These are phyloP conservation scores for Verticillium zaregamsianum DNA, from an alignment of 2,329 filamentous ascomycete genomes.

Conservation along the genomic window DNA sequence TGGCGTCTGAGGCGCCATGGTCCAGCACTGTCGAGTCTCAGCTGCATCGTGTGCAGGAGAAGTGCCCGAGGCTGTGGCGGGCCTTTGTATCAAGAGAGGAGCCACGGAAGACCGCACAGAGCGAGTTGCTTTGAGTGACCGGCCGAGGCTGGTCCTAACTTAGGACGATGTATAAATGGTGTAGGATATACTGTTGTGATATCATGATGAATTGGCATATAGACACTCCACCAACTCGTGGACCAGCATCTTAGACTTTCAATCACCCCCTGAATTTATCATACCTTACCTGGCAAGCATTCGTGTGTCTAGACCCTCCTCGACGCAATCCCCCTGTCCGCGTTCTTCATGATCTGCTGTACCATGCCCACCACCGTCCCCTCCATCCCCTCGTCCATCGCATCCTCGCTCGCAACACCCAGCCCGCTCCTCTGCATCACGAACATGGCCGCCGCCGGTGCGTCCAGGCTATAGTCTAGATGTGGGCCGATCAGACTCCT, in stretches of 20 bases:
- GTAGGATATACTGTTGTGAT: not conserved
- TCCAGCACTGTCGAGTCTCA: constrained; percentile 30
- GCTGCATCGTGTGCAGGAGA: constrained; percentile 6
- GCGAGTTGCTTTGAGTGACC: not conserved
- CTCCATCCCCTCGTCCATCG: constrained; percentile 17
- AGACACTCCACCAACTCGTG: not conserved
- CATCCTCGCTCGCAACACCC: constrained; percentile 18
- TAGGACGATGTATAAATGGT: not conserved
- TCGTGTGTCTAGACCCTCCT: not conserved
- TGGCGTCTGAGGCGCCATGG: constrained; percentile 45
- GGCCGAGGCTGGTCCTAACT: not conserved
- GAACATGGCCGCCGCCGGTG: constrained; percentile 13
- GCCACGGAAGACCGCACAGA: not conserved
- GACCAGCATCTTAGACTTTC: not conserved
- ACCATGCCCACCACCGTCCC: constrained; percentile 12
- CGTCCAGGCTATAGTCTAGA: constrained; percentile 12
- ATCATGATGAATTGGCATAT: not conserved
- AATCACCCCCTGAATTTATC: not conserved
- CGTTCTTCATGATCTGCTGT: constrained; percentile 2
- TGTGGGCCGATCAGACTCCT: constrained; percentile 7
- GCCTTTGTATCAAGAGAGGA: constrained; percentile 24
- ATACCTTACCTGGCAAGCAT: not conserved
- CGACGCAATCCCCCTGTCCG: not conserved
- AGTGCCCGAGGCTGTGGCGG: constrained; percentile 35
- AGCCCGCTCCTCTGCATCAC: constrained; percentile 18